Evolutionary conservation across 2,329 filamentous ascomycete genomes (phyloP), one percentile per base, ranked within the genome.

Genomic region (Xylaria sp.): DNA sequence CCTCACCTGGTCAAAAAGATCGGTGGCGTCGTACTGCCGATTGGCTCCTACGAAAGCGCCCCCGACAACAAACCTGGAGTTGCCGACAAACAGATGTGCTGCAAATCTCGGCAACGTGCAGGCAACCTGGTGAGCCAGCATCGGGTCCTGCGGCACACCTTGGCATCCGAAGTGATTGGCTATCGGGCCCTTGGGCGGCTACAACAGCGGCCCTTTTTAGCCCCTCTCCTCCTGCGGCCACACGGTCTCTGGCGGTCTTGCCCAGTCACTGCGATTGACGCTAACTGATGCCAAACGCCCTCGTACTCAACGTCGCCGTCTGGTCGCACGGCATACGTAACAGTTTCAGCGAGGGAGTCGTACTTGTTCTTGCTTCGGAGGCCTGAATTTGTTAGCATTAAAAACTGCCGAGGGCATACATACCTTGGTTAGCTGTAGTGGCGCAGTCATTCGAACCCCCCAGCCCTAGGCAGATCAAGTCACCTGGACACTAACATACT

Each of bases 81-180:
- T n/a, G 13, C 27, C 38, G 38, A 55, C 52, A 60, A 35, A 44
- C 53, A 19, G 33, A 21, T 31, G 15, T 17, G 46, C 48, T 41
- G 33, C 21, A 21, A 9, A 25, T 59, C 60, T 63, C 60, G 60
- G 56, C 60, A 63, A 31, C 10, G 10, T 19, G 46, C 47, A 7
- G 23, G 19, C 38, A 31, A 11, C n/a, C n/a, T n/a, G n/a, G n/a
- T n/a, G n/a, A n/a, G n/a, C n/a, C n/a, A n/a, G 49, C 17, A 48
- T 33, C 48, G 43, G 51, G 10, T n/a, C 21, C 40, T 27, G 27
- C 51, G 37, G 52, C 37, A 52, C 11, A 19, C 21, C 11, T 29
- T 43, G 49, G n/a, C 21, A 35, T 61, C 53, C 65, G 62, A 67
- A 46, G 65, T 62, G 63, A 71, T 71, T 71, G 69, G 69, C 54